phyloP scores from a whole-genome alignment of 352 stramenopile genomes.

The Globisporangium recalcitrans region DNA sequence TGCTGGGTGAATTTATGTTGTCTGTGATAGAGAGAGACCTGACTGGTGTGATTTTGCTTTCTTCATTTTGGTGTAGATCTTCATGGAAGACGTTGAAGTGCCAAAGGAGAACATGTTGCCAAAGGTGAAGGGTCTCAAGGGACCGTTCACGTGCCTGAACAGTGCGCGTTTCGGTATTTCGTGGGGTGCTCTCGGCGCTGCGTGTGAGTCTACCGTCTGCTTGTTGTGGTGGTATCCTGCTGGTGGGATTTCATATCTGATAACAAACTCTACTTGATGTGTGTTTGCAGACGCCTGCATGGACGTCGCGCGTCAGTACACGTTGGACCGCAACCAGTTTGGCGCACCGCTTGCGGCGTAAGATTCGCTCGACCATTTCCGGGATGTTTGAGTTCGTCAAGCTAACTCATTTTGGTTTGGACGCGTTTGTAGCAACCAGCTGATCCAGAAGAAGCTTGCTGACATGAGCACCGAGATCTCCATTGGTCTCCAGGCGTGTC shows the following conservation, averaged over 20 bases:
- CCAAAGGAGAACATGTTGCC: conserved; percentile 92
- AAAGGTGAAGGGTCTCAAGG: conserved; percentile 86
- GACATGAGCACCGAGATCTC: conserved; percentile 97
- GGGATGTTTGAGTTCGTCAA: too few relatives aligned
- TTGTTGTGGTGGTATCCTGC: not conserved
- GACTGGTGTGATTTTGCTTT: not conserved
- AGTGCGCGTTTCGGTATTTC: conserved; percentile 97
- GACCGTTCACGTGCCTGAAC: conserved; percentile 97
- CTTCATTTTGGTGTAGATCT: conserved; percentile 71
- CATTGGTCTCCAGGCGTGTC: conserved; percentile 88
- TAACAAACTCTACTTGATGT: not conserved
- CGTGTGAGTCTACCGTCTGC: too few relatives aligned
- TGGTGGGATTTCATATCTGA: not conserved
- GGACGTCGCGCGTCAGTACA: conserved; percentile 92
- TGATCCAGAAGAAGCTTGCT: conserved; percentile 98
- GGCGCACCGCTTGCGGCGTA: conserved; percentile 92
- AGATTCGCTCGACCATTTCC: conserved; percentile 14
- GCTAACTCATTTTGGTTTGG: not conserved
- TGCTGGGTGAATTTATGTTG: not conserved
- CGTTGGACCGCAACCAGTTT: conserved; percentile 94
- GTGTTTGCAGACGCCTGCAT: conserved; percentile 86
- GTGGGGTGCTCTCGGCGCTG: conserved; percentile 94
- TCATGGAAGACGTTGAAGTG: conserved; percentile 95
- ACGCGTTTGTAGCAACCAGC: conserved; percentile 84
- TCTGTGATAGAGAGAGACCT: not conserved